These are phyloP conservation scores for Epichloe hybrida DNA, from an alignment of 2,329 filamentous ascomycete genomes.

Conservation along the genomic window DNA sequence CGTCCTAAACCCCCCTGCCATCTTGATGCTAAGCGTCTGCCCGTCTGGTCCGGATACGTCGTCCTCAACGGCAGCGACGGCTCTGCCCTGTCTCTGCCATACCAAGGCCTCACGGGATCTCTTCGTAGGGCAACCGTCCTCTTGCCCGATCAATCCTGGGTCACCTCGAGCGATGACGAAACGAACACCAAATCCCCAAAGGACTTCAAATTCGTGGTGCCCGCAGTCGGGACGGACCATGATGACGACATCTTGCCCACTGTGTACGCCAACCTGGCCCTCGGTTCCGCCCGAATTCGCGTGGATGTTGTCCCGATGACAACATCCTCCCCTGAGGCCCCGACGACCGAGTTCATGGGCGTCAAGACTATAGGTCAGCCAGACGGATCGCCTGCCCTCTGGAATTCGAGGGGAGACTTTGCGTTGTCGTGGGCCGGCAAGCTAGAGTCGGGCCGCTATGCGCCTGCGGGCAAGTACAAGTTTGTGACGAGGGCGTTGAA, in stretches of 20 bases:
- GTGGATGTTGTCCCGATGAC: constrained; percentile 28
- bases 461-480: constrained; percentile 33
- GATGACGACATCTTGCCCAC: constrained; percentile 21
- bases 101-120: constrained; percentile 24
- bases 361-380: constrained; percentile 26
- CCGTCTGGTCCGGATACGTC: constrained; percentile 30
- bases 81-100: constrained; percentile 23
- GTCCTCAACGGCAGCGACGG: constrained; percentile 25
- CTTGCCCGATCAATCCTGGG: constrained; percentile 9
- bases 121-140: constrained; percentile 15
- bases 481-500: constrained; percentile 32
- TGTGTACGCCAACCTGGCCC: constrained; percentile 25
- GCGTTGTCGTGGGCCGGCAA: constrained; percentile 16
- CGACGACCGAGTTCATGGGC: constrained; percentile 19
- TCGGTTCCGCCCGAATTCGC: constrained; percentile 30
- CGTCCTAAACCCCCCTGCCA: constrained; percentile 26
- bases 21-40: constrained; percentile 21
- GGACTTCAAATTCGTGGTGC: constrained; percentile 26
- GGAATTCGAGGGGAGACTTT: constrained; percentile 15
- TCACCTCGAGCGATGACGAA: constrained; percentile 17
- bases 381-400: constrained; percentile 27
- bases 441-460: constrained; percentile 30
- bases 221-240: constrained; percentile 20
- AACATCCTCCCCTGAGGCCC: constrained; percentile 12
- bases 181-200: constrained; percentile 9